A percentile compares a stretch with the other conserved stretches of the same genome.
Evolutionary conservation across 1,139 yeast genomes (phyloP).

Genomic region (Eremothecium cymbalariae): DNA sequence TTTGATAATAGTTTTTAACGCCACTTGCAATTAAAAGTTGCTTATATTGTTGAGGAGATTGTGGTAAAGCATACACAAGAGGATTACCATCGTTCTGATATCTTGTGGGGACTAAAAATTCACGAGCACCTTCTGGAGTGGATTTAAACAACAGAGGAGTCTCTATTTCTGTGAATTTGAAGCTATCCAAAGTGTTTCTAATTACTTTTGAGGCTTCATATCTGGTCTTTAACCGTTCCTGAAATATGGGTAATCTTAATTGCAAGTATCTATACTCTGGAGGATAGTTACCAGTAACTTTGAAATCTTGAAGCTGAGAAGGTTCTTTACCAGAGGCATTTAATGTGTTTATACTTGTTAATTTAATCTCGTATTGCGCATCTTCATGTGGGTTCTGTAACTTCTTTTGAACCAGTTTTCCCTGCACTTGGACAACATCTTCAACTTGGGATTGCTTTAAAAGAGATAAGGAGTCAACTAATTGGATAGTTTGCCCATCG

Average conservation of each 20-base stretch:
- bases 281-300: slow-evolving; percentile 46
- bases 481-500: slow-evolving; percentile 59
- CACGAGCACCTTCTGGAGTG: slow-evolving; percentile 97
- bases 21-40: slow-evolving; percentile 94
- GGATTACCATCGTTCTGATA: slow-evolving; percentile 26
- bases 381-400: slow-evolving; percentile 11
- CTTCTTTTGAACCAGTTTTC: slow-evolving; percentile 35
- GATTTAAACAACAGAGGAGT: slow-evolving; percentile 90
- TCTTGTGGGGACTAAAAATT: slow-evolving; percentile 88
- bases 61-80: slow-evolving; percentile 83
- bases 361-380: slow-evolving; percentile 48
- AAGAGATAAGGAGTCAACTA: slow-evolving; percentile 43
- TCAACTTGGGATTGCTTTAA: slow-evolving; percentile 54
- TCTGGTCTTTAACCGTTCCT: slow-evolving; percentile 50
- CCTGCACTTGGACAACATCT: slow-evolving; percentile 67
- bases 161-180: slow-evolving; percentile 69
- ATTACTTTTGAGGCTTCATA: slow-evolving; percentile 52
- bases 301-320: slow-evolving; percentile 57
- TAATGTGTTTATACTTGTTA: slow-evolving; percentile 46
- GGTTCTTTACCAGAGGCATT: slow-evolving; percentile 63
- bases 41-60: slow-evolving; percentile 95
- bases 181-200: slow-evolving; percentile 43
- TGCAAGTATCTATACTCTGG: slow-evolving; percentile 76
- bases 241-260: slow-evolving; percentile 55
- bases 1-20: slow-evolving; percentile 72